These are phyloP conservation scores for Sporobolomyces pararoseus DNA, from an alignment of 768 basidiomycete species.

Conservation along the genomic window DNA sequence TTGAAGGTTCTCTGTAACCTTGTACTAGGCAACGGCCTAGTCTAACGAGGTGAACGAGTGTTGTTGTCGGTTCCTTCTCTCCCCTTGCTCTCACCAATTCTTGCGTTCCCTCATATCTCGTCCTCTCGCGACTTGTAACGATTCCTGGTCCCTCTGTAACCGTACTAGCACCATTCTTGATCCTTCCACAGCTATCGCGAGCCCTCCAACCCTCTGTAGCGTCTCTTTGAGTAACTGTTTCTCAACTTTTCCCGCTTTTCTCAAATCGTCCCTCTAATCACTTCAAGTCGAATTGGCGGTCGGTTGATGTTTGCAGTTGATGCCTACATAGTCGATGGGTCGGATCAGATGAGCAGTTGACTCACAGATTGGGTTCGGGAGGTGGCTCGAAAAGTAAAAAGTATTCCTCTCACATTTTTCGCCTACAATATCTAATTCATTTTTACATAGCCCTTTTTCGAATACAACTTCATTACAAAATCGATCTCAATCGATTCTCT, in stretches of 20 bases:
- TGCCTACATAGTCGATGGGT: neutral
- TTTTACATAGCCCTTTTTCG: no score
- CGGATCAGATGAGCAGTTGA: neutral
- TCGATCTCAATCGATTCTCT: no score
- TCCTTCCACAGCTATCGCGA: neutral
- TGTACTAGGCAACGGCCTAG: no score
- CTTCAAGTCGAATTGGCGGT: neutral
- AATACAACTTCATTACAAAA: no score
- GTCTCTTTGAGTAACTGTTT: no score
- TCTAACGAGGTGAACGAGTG: no score
- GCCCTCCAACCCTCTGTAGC: neutral
- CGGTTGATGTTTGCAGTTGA: neutral
- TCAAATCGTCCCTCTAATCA: neutral
- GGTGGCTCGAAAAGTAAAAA: constrained; percentile 1
- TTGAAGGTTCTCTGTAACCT: no score
- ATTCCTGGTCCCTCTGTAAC: neutral
- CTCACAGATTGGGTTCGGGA: constrained; percentile 14
- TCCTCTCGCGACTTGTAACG: neutral
- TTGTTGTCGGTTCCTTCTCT: no score
- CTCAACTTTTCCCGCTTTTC: constrained; percentile 4
- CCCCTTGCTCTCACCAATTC: neutral
- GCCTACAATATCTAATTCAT: no score
- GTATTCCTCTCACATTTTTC: neutral
- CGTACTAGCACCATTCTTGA: neutral
- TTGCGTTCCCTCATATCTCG: no score